Evolutionary conservation across 176 grass and related monocot genomes (phyloP).

Genomic region (Urochloa ruziziensis): DNA sequence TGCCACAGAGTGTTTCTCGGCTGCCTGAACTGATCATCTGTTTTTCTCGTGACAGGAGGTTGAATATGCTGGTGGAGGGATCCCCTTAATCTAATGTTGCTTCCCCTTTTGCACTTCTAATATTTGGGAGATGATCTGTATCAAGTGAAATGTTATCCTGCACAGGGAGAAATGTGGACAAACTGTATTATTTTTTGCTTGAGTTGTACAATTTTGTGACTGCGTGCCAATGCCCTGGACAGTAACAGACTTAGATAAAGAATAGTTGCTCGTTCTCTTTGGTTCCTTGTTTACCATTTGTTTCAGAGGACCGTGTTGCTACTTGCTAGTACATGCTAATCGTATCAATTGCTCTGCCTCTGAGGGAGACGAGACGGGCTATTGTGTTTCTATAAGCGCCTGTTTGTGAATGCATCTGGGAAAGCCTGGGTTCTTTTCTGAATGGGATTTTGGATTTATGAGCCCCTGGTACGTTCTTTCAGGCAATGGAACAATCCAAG

Average conservation of each 20-base stretch:
- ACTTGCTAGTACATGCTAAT: not conserved
- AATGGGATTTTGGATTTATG: not conserved
- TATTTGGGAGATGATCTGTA: slow-evolving; percentile 21
- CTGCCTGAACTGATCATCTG: not conserved
- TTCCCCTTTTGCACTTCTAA: slow-evolving; percentile 15
- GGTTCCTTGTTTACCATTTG: not conserved
- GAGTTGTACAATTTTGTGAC: slow-evolving; percentile 17
- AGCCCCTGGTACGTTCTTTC: not conserved
- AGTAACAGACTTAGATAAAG: slow-evolving; percentile 25
- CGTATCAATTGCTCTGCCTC: not conserved
- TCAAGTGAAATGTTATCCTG: slow-evolving; percentile 29
- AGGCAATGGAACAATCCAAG: slow-evolving; percentile 15
- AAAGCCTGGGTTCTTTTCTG: not conserved
- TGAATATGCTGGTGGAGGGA: slow-evolving; percentile 80
- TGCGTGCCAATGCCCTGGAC: not conserved
- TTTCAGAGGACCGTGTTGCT: not conserved
- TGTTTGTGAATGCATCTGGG: not conserved
- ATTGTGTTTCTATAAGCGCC: not conserved
- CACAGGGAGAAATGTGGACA: slow-evolving; percentile 27
- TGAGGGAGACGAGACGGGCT: not conserved
- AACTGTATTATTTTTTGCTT: not conserved
- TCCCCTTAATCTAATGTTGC: slow-evolving; percentile 36
- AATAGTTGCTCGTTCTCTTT: not conserved
- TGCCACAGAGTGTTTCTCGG: not conserved
- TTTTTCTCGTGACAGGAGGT: slow-evolving; percentile 69